phyloP scores from a whole-genome alignment of 176 grass and related monocot species.

The Poa pratensis region DNA sequence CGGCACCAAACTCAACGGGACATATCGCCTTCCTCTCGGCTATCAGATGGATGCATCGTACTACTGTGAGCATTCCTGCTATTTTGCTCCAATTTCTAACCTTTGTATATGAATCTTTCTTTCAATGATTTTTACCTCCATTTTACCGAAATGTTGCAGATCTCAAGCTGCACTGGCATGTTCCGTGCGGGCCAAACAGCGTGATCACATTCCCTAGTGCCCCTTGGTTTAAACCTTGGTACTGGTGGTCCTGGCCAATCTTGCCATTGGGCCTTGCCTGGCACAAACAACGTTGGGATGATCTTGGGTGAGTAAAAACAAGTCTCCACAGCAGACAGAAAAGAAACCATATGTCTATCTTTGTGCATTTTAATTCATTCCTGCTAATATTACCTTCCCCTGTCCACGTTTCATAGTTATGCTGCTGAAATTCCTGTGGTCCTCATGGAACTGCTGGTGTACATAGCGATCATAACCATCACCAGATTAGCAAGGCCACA shows the following conservation, averaged over 20 bases:
- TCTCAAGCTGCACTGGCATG: slow-evolving; percentile 86
- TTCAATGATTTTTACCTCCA: slow-evolving; percentile 26
- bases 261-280: slow-evolving; percentile 90
- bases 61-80: slow-evolving; percentile 68
- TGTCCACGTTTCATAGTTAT: slow-evolving; percentile 62
- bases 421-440: slow-evolving; percentile 77
- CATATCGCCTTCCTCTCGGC: slow-evolving; percentile 88
- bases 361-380: slow-evolving; percentile 31
- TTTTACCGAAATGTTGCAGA: slow-evolving; percentile 56
- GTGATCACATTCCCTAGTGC: slow-evolving; percentile 96
- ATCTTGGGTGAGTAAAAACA: slow-evolving; percentile 76
- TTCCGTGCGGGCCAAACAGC: slow-evolving; percentile 96
- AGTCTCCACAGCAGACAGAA: background rate
- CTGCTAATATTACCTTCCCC: slow-evolving; percentile 22
- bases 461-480: slow-evolving; percentile 64
- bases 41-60: slow-evolving; percentile 99
- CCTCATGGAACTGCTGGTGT: slow-evolving; percentile 69
- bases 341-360: background rate
- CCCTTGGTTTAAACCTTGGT: slow-evolving; percentile 98
- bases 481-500: slow-evolving; percentile 69
- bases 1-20: slow-evolving; percentile 83
- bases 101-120: background rate
- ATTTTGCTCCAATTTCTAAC: background rate
- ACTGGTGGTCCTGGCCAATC: slow-evolving; percentile 99
- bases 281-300: slow-evolving; percentile 87